Conservation (phyloP, 225 moss, liverwort and hornwort genomes). For the Lunularia cruciata region DNA sequence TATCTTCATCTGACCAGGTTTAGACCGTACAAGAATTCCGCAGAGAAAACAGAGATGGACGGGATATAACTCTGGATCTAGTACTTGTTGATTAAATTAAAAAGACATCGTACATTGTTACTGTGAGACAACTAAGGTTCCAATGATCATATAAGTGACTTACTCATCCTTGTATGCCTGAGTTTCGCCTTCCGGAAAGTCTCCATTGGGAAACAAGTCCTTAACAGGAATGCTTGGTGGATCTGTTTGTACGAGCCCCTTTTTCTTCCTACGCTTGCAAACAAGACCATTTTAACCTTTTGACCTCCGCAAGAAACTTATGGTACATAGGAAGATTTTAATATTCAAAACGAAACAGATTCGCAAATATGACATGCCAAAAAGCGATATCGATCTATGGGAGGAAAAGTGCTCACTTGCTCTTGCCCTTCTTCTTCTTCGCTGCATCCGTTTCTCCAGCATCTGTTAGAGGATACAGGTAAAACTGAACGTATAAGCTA, state of each 20-base stretch:
- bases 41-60: no score
- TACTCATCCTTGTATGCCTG: conserved; percentile 83
- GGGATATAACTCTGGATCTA: no score
- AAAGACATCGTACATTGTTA: no score
- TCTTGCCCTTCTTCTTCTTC: conserved; percentile 71
- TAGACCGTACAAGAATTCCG: no score
- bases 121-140: no score
- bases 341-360: background rate
- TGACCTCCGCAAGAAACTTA: background rate
- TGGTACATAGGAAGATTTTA: background rate
- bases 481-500: background rate
- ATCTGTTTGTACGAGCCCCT: conserved; percentile 62
- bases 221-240: conserved; percentile 76
- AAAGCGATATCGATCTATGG: background rate
- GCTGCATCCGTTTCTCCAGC: conserved; percentile 3
- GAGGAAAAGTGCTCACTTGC: conserved; percentile 41
- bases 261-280: conserved; percentile 59
- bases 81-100: no score
- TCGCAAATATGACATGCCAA: background rate
- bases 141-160: no score
- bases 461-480: background rate
- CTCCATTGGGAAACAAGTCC: conserved; percentile 80
- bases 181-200: conserved; percentile 86
- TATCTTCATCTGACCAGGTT: no score
- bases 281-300: background rate